A percentile compares a stretch with the other conserved stretches of the same genome.
Conservation (phyloP, 176 grass and related monocot genomes). For the Aegilops longissima region DNA sequence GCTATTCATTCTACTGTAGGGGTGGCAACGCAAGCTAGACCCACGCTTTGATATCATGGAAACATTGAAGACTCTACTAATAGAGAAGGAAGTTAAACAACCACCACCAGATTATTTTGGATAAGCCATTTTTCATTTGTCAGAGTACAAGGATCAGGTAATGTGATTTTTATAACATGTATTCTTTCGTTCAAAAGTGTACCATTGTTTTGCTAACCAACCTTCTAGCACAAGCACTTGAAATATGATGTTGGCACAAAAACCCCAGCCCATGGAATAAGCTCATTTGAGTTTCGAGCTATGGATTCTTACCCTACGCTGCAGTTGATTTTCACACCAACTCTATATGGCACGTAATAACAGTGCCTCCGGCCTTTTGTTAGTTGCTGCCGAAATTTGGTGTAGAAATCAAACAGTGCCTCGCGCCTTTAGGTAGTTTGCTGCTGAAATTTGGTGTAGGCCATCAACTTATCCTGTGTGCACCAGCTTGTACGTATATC, state of each 20-base stretch:
- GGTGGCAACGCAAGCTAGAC: conserved; percentile 92
- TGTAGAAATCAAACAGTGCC: not conserved
- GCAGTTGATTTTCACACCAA: not conserved
- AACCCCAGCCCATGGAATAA: not conserved
- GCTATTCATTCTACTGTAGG: conserved; percentile 58
- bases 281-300: not conserved
- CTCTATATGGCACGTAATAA: not conserved
- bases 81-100: conserved; percentile 73
- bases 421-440: not conserved
- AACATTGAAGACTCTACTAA: conserved; percentile 71
- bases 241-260: not conserved
- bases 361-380: not conserved
- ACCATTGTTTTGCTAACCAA: not conserved
- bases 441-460: not conserved
- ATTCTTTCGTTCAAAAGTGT: not conserved
- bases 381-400: conserved; percentile 5
- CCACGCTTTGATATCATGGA: conserved; percentile 93
- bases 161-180: not conserved
- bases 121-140: conserved; percentile 9
- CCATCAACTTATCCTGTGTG: not conserved
- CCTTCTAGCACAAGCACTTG: not conserved
- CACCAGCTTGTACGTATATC: not conserved
- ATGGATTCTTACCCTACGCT: not conserved
- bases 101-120: conserved; percentile 83
- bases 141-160: conserved; percentile 34